Evolutionary conservation across 345 rosid genomes (phyloP).

Genomic region (Linum tenue): DNA sequence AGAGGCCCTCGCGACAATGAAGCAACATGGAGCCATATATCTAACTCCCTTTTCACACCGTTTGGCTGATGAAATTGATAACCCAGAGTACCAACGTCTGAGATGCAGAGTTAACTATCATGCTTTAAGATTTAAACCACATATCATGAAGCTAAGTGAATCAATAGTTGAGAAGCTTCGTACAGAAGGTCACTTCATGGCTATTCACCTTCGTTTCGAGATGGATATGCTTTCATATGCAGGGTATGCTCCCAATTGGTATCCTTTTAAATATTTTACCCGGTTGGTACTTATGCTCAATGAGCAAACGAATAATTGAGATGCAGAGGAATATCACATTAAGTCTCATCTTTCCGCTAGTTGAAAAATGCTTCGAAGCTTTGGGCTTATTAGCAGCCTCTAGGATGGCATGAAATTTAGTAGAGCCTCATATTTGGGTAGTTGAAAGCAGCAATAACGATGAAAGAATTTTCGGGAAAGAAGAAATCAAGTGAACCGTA

Average conservation of each 20-base stretch:
- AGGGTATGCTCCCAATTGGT: slow-evolving; percentile 50
- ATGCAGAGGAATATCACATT: no score
- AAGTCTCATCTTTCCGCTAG: no score
- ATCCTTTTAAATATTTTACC: background rate
- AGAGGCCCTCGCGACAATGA: slow-evolving; percentile 78
- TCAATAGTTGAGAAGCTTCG: slow-evolving; percentile 92
- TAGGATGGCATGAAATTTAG: no score
- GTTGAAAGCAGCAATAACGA: no score
- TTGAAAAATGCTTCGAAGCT: no score
- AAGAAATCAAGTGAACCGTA: no score
- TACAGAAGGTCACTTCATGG: slow-evolving; percentile 94
- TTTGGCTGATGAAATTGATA: slow-evolving; percentile 88
- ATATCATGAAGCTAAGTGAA: slow-evolving; percentile 83
- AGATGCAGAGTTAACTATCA: slow-evolving; percentile 99
- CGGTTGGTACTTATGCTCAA: background rate
- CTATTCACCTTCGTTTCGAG: slow-evolving; percentile 99
- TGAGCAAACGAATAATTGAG: no score
- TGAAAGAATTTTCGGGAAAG: no score
- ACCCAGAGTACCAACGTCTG: slow-evolving; percentile 83
- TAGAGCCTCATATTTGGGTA: no score
- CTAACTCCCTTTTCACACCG: slow-evolving; percentile 98
- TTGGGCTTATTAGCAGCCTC: no score
- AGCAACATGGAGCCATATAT: slow-evolving; percentile 88
- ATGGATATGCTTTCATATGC: slow-evolving; percentile 99
- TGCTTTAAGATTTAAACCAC: slow-evolving; percentile 89